Evolutionary conservation across 176 grass and related monocot genomes (phyloP).

Genomic region (Thalia dealbata): DNA sequence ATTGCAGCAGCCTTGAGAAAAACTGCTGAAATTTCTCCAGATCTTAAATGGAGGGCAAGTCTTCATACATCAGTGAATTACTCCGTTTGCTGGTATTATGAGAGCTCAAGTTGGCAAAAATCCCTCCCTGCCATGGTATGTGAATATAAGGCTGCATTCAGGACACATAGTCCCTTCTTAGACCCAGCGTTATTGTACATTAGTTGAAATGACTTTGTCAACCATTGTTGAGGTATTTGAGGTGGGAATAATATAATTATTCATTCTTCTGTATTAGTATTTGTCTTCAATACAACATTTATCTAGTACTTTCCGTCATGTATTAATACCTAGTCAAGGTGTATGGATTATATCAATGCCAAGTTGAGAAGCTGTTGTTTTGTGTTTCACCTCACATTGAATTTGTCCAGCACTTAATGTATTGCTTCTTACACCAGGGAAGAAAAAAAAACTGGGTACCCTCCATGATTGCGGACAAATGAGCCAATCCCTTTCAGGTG

Average conservation of each 20-base stretch:
- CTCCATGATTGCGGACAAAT: not conserved
- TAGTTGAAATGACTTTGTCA: not conserved
- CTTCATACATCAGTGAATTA: too few relatives aligned
- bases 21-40: not conserved
- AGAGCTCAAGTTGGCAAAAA: too few relatives aligned
- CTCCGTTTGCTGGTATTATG: too few relatives aligned
- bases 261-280: not conserved
- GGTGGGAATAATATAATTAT: not conserved
- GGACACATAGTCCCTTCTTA: too few relatives aligned
- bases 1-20: not conserved
- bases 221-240: not conserved
- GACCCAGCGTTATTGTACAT: not conserved
- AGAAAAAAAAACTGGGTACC: not conserved
- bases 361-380: not conserved
- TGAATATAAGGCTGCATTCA: too few relatives aligned
- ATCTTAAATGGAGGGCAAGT: not conserved
- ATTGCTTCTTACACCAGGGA: not conserved
- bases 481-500: slow-evolving; percentile 2
- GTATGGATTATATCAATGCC: not conserved
- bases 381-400: not conserved
- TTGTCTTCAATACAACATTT: not conserved
- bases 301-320: not conserved
- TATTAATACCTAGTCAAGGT: not conserved
- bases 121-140: too few relatives aligned
- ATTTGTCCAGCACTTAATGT: not conserved